These are phyloP conservation scores for Aspergillus pseudoterreus DNA, from an alignment of 2,329 filamentous ascomycete species.

Conservation along the genomic window DNA sequence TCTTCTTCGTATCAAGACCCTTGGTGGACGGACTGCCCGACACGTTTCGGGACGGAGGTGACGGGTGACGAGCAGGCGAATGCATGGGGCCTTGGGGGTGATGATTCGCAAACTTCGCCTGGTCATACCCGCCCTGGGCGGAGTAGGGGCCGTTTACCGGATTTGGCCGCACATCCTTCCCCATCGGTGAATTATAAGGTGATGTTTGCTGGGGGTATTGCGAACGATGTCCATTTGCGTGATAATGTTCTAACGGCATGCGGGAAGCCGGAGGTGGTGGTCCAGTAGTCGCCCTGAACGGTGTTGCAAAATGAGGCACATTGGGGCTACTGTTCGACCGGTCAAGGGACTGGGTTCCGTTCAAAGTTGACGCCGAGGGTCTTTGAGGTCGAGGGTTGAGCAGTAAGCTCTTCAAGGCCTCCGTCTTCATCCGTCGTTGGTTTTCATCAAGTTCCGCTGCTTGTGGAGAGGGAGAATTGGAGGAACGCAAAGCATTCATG, in stretches of 20 bases:
- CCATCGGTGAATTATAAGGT: conserved; percentile 29
- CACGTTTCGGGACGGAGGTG: conserved; percentile 18
- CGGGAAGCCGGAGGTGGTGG: conserved; percentile 22
- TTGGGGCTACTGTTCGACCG: conserved; percentile 15
- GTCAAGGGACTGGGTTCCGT: conserved; percentile 17
- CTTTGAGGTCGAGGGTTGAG: conserved; percentile 41
- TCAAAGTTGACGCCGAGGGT: conserved; percentile 27
- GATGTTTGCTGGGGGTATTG: conserved; percentile 19
- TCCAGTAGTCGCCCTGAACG: conserved; percentile 31
- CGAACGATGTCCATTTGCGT: conserved; percentile 18
- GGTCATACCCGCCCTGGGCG: conserved; percentile 18
- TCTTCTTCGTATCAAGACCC: conserved; percentile 39
- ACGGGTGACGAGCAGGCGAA: conserved; percentile 21
- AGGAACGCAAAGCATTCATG: conserved; percentile 42
- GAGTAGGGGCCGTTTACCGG: conserved; percentile 15
- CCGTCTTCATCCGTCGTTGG: conserved; percentile 41
- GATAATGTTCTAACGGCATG: conserved; percentile 5
- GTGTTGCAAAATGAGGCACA: conserved; percentile 29
- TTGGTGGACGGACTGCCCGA: conserved; percentile 22
- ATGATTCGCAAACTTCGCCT: conserved; percentile 16
- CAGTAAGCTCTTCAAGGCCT: conserved; percentile 44
- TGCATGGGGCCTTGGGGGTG: conserved; percentile 15
- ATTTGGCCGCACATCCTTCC: conserved; percentile 27
- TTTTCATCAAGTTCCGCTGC: conserved; percentile 31
- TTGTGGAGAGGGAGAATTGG: conserved; percentile 30